Percentiles rank a stretch among this genome's conserved stretches.
Evolutionary conservation across 2,329 filamentous ascomycete genomes (phyloP).

Genomic region (Clonostachys solani): DNA sequence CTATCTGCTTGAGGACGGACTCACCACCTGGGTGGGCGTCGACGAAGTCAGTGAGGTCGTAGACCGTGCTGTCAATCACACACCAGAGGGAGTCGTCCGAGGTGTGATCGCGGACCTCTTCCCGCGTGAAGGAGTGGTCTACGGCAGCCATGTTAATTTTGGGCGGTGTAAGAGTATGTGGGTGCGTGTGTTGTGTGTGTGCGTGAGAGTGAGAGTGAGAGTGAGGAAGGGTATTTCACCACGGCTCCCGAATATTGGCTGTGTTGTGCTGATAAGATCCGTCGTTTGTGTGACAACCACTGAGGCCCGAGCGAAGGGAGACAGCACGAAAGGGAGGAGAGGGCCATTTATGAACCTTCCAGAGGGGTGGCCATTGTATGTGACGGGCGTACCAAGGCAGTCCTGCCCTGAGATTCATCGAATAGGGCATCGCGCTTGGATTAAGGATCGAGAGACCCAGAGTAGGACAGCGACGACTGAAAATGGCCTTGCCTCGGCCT

Average conservation of each 20-base stretch:
- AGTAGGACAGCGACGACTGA: too few relatives aligned
- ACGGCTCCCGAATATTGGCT: neutral
- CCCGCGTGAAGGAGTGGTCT: conserved; percentile 50
- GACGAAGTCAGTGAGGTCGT: conserved; percentile 80
- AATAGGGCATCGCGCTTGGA: too few relatives aligned
- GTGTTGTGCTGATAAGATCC: too few relatives aligned
- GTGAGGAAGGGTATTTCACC: neutral
- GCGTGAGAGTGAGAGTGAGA: neutral
- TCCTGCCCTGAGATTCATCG: too few relatives aligned
- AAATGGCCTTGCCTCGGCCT: too few relatives aligned
- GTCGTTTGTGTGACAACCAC: too few relatives aligned
- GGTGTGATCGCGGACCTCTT: conserved; percentile 72
- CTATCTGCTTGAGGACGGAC: conserved; percentile 75
- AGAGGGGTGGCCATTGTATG: too few relatives aligned
- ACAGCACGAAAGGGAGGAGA: too few relatives aligned
- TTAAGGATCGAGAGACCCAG: too few relatives aligned
- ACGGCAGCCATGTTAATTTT: conserved; percentile 24
- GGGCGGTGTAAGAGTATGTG: neutral
- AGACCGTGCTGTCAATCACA: conserved; percentile 83
- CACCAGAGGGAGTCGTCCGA: conserved; percentile 74
- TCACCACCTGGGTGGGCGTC: conserved; percentile 82
- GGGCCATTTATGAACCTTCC: too few relatives aligned
- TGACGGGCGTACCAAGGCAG: too few relatives aligned
- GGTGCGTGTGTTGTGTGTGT: neutral
- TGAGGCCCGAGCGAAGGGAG: too few relatives aligned